Percentiles rank a stretch among this genome's conserved stretches.
phyloP scores from a whole-genome alignment of 345 rosid genomes.

The Heritiera fomes region DNA sequence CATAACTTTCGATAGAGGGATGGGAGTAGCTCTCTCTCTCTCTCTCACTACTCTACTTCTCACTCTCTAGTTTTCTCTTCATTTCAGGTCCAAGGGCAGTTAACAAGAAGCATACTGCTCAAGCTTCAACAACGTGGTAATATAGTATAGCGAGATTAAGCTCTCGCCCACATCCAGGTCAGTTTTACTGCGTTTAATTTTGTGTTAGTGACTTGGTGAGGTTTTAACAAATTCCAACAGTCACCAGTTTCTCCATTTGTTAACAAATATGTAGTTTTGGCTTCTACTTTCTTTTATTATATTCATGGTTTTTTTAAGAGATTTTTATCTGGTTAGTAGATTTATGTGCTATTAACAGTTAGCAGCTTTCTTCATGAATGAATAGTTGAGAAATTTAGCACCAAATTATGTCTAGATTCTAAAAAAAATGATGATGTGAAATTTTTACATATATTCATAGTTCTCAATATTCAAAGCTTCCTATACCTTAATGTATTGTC shows the following conservation, averaged over 20 bases:
- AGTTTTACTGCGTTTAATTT: too few species aligned
- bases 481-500: not conserved
- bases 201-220: too few species aligned
- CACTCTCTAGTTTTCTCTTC: too few species aligned
- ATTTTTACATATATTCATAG: not conserved
- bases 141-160: too few species aligned
- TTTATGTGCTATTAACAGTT: not conserved
- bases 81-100: too few species aligned
- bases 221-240: too few species aligned
- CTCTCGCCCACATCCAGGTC: too few species aligned
- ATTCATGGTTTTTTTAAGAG: not conserved
- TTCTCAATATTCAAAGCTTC: not conserved
- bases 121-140: too few species aligned
- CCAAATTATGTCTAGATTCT: not conserved
- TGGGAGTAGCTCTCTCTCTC: too few species aligned
- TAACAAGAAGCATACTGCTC: too few species aligned
- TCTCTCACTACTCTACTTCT: too few species aligned
- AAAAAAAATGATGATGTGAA: not conserved
- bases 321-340: not conserved
- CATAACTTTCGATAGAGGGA: too few species aligned
- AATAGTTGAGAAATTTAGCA: conserved; percentile 8
- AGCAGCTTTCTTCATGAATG: not conserved
- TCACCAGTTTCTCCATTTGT: not conserved
- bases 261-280: not conserved
- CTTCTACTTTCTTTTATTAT: not conserved